Base-by-base conservation (phyloP, 129 eudicot genomes). In the Flaveria linearis region DNA sequence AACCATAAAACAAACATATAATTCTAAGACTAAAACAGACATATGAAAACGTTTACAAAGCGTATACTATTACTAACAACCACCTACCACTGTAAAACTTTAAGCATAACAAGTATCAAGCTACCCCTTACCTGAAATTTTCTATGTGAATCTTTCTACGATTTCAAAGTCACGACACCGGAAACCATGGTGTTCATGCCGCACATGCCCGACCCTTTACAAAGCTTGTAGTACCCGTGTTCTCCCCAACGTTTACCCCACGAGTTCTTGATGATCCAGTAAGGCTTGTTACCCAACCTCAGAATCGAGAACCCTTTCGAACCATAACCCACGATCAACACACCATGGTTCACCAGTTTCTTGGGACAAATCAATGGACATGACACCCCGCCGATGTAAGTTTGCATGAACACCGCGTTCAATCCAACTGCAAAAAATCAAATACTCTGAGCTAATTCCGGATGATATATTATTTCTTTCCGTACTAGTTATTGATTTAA, bases 211-310 rank as follows among this genome's bases (percentile, higher is more conserved):
- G 82, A 85, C 5, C 98, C 98, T 65, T 84, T 76, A 76, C 98
- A 93, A 7, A 93, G 84, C 12, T 64, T 72, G 64, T 90, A 93
- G 78, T 90, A 93, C 10, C 98, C 98, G 0, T 87, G 45, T 60
- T 93, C 98, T 3, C 98, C 98, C 98, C 98, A 93, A 0, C 45
- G 79, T 68, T 82, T 76, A 8, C 98, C 98, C 97, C 98, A 93
- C 1, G 98, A 93, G 73, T 93, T 93, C 85, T 93, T 90, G 53
- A 93, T 93, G 47, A 90, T 87, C 98, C 98, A 93, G 39, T 88
- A 93, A 1, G 97, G 96, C 76, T 75, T 82, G 73, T 93, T 60
- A 5, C 98, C 88, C 6, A 93, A 58, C 76, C 98, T 84, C 4
- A 93, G 78, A 22, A 90, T 90, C 5, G 98, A 93, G 87, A 77